A percentile compares a stretch with the other conserved stretches of the same genome.
phyloP scores from a whole-genome alignment of 768 basidiomycete genomes.

The Lactarius evosmus region DNA sequence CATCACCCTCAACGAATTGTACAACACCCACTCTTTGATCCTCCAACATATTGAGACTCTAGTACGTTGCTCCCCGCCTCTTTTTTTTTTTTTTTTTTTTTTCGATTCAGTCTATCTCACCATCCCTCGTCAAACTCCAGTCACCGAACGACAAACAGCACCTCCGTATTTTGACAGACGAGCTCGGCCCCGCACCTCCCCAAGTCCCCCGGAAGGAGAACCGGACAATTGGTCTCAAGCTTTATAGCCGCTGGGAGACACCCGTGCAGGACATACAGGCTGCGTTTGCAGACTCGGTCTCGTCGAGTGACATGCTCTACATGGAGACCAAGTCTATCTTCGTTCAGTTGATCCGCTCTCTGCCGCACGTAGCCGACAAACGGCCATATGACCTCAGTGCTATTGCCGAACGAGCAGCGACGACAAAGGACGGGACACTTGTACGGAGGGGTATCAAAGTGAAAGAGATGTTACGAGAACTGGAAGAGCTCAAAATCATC shows the following conservation, averaged over 20 bases:
- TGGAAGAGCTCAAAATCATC: constrained; percentile 87
- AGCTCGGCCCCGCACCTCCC: constrained; percentile 87
- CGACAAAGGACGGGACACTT: constrained; percentile 93
- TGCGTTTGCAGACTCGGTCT: constrained; percentile 95
- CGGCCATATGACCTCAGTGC: constrained; percentile 84
- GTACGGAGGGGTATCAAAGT: constrained; percentile 99
- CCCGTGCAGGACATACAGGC: constrained; percentile 97
- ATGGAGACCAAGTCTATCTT: constrained; percentile 99
- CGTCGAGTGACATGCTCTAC: constrained; percentile 97
- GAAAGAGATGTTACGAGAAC: constrained; percentile 96
- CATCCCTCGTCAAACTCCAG: constrained; percentile 40
- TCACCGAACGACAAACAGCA: constrained; percentile 98
- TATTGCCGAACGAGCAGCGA: constrained; percentile 93
- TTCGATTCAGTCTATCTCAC: no score
- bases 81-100: neutral
- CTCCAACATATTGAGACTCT: constrained; percentile 92
- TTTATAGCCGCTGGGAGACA: constrained; percentile 99
- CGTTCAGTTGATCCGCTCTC: constrained; percentile 93
- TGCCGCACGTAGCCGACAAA: constrained; percentile 79
- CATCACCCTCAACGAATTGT: constrained; percentile 98
- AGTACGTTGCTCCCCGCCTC: constrained; percentile 48
- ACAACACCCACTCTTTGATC: constrained; percentile 96
- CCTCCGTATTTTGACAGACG: constrained; percentile 92
- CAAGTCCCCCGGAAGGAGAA: constrained; percentile 99
- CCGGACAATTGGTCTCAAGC: constrained; percentile 81